A percentile compares a stretch with the other conserved stretches of the same genome.
phyloP scores from a whole-genome alignment of 2,329 filamentous ascomycete species.

The Dactylellina haptotyla region DNA sequence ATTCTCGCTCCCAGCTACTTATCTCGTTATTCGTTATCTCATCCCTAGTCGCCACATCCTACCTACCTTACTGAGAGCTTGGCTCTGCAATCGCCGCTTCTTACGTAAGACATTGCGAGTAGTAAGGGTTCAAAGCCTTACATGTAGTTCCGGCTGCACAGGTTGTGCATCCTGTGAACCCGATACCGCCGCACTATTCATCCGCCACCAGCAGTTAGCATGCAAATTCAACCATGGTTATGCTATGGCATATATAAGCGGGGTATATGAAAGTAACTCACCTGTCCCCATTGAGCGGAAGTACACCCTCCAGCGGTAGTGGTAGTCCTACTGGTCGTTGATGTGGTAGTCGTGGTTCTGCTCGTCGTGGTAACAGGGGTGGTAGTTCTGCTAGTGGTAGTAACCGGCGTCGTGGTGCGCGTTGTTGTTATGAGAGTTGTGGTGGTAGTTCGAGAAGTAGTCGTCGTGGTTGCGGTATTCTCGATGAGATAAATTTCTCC shows the following conservation, averaged over 20 bases:
- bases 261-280: background rate
- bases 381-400: slow-evolving; percentile 3
- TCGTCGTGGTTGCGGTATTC: slow-evolving; percentile 45
- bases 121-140: slow-evolving; percentile 55
- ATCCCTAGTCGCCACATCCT: too few relatives aligned
- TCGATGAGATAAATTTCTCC: slow-evolving; percentile 73
- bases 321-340: slow-evolving; percentile 6
- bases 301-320: slow-evolving; percentile 2
- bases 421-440: slow-evolving; percentile 19
- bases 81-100: too few relatives aligned
- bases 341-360: slow-evolving; percentile 2
- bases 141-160: slow-evolving; percentile 56
- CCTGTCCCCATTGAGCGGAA: slow-evolving; percentile 1
- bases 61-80: too few relatives aligned
- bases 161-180: slow-evolving; percentile 51
- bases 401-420: slow-evolving; percentile 2
- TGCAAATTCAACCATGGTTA: background rate
- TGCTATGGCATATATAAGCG: background rate
- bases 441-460: slow-evolving; percentile 4
- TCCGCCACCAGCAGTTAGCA: background rate
- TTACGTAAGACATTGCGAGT: slow-evolving; percentile 57
- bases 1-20: too few relatives aligned
- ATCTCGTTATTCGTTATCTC: too few relatives aligned
- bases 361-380: slow-evolving; percentile 16
- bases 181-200: slow-evolving; percentile 58